Evolutionary conservation across 306 rosid species (phyloP).

Genomic region (Styphnolobium japonicum): DNA sequence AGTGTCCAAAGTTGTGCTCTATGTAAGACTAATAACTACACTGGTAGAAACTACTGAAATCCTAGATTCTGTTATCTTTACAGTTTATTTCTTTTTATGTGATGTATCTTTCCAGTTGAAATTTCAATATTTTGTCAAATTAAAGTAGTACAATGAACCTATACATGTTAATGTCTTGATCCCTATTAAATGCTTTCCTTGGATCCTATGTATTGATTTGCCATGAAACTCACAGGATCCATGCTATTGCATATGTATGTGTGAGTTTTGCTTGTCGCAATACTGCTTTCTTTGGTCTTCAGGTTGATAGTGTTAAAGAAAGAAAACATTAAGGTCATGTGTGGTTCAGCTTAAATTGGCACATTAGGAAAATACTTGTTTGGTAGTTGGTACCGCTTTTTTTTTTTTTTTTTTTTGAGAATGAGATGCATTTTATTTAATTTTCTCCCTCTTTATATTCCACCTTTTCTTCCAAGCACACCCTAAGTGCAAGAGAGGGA

Average conservation of each 20-base stretch:
- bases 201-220: background rate
- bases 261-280: background rate
- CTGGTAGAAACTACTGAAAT: background rate
- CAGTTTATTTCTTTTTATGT: no score
- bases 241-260: background rate
- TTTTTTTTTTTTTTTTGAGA: background rate
- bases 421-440: background rate
- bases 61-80: background rate
- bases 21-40: background rate
- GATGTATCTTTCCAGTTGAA: background rate
- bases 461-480: background rate
- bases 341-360: background rate
- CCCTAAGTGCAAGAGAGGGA: background rate
- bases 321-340: background rate
- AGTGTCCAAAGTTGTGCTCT: background rate
- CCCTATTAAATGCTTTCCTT: background rate
- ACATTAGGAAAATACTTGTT: background rate
- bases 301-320: background rate
- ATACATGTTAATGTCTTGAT: background rate
- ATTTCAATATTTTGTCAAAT: conserved; percentile 3
- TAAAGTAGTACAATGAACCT: background rate
- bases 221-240: background rate
- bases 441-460: conserved; percentile 8
- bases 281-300: conserved; percentile 5
- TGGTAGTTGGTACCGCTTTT: background rate